Conservation (phyloP, 2,329 filamentous ascomycete genomes). For the Ilyonectria destructans region DNA sequence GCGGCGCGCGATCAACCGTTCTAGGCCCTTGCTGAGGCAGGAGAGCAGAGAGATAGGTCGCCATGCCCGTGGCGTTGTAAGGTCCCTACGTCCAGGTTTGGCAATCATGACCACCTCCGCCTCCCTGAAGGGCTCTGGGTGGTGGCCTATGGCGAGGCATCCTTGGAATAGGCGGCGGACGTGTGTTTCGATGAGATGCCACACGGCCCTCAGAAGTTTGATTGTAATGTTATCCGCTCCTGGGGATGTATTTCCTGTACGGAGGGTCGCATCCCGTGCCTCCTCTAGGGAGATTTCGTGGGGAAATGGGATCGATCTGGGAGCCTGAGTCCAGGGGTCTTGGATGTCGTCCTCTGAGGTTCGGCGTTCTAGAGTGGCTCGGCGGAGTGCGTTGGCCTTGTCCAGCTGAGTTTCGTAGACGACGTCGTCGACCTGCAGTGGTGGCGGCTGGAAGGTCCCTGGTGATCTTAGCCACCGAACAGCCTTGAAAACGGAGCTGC, state of each 20-base stretch:
- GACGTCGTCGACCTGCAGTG: slow-evolving; percentile 32
- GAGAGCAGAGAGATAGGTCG: slow-evolving; percentile 48
- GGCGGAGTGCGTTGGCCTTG: slow-evolving; percentile 36
- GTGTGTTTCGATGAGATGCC: slow-evolving; percentile 27
- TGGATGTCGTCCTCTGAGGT: slow-evolving; percentile 34
- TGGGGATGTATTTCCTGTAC: slow-evolving; percentile 41
- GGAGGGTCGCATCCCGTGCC: slow-evolving; percentile 32
- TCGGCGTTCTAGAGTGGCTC: slow-evolving; percentile 33
- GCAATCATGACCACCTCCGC: slow-evolving; percentile 46
- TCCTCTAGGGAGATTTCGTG: slow-evolving; percentile 36
- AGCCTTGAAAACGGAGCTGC: no score
- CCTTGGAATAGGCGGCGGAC: slow-evolving; percentile 35
- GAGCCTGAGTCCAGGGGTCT: slow-evolving; percentile 32
- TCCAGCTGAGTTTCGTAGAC: slow-evolving; percentile 38
- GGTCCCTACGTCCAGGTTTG: slow-evolving; percentile 44
- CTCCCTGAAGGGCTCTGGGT: slow-evolving; percentile 40
- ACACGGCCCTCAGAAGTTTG: slow-evolving; percentile 33
- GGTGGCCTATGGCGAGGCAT: slow-evolving; percentile 37
- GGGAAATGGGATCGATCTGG: slow-evolving; percentile 28
- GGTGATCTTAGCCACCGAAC: no score
- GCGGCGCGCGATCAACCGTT: slow-evolving; percentile 44
- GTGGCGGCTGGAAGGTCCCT: slow-evolving; percentile 36
- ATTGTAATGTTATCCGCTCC: slow-evolving; percentile 42
- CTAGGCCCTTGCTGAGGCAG: slow-evolving; percentile 48
- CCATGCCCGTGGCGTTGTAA: slow-evolving; percentile 34